phyloP scores from a whole-genome alignment of 331 rosid genomes.

The Malus hybrid region DNA sequence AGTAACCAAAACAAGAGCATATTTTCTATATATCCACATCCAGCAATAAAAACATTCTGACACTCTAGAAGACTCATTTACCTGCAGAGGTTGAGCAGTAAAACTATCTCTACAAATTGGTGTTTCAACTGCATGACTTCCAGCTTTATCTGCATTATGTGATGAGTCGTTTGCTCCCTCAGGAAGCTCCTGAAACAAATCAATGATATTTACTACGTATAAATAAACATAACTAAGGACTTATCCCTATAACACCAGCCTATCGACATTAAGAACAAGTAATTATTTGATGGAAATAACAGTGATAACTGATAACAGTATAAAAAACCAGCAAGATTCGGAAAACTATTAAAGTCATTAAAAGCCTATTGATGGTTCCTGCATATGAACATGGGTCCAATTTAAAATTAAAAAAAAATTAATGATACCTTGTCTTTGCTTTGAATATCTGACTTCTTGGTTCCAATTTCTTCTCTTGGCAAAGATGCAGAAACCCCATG shows the following conservation, averaged over 20 bases:
- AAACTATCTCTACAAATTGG: conserved; percentile 28
- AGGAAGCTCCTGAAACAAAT: conserved; percentile 49
- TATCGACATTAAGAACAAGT: neutral
- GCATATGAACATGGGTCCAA: neutral
- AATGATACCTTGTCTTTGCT: conserved; percentile 64
- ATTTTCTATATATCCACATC: neutral
- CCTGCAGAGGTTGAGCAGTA: conserved; percentile 65
- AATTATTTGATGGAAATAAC: neutral
- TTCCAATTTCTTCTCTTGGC: conserved; percentile 40
- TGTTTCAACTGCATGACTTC: conserved; percentile 30
- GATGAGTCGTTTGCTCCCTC: conserved; percentile 35
- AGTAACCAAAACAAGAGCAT: neutral
- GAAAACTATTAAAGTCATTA: neutral
- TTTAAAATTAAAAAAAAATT: neutral
- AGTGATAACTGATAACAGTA: neutral
- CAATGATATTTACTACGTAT: neutral
- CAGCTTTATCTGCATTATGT: conserved; percentile 36
- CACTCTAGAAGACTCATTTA: conserved; percentile 16
- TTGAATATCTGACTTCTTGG: conserved; percentile 42
- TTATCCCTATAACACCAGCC: neutral
- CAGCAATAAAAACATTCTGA: conserved; percentile 9
- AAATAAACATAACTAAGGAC: neutral
- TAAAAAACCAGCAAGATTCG: neutral
- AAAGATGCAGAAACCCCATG: conserved; percentile 41
- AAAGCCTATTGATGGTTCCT: neutral